Conservation (phyloP, 345 rosid species). For the Viola odorata region DNA sequence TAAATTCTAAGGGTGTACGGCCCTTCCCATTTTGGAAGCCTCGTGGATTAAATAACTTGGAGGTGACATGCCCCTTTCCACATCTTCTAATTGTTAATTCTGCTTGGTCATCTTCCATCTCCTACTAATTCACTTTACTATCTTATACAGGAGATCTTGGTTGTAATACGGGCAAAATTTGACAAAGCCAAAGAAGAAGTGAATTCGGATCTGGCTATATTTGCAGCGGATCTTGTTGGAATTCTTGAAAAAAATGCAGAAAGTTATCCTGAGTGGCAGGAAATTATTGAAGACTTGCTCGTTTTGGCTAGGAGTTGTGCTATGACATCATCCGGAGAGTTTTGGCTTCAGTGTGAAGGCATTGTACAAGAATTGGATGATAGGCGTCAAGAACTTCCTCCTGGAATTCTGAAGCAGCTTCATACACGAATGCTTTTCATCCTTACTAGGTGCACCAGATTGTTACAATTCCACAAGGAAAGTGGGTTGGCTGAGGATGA, state of each 20-base stretch:
- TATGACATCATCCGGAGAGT: slow-evolving; percentile 86
- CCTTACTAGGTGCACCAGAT: slow-evolving; percentile 93
- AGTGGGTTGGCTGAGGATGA: slow-evolving; percentile 82
- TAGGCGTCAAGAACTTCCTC: slow-evolving; percentile 95
- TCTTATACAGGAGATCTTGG: slow-evolving; percentile 67
- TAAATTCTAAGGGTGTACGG: slow-evolving; percentile 95
- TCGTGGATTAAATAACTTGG: slow-evolving; percentile 78
- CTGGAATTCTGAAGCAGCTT: slow-evolving; percentile 86
- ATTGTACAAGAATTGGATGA: slow-evolving; percentile 98
- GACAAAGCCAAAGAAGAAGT: slow-evolving; percentile 99
- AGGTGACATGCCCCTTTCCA: slow-evolving; percentile 40
- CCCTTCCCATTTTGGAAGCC: slow-evolving; percentile 98
- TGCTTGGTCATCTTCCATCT: not conserved
- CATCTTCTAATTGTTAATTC: slow-evolving; percentile 4
- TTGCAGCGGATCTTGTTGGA: slow-evolving; percentile 98
- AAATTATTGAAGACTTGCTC: slow-evolving; percentile 92
- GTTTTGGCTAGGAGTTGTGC: slow-evolving; percentile 96
- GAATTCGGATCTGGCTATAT: slow-evolving; percentile 91
- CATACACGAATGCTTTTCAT: slow-evolving; percentile 97
- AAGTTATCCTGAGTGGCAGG: slow-evolving; percentile 98
- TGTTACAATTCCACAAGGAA: slow-evolving; percentile 99
- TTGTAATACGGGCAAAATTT: slow-evolving; percentile 79
- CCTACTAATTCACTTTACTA: slow-evolving; percentile 20
- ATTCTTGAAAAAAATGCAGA: slow-evolving; percentile 94
- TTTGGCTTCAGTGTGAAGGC: slow-evolving; percentile 99